These are phyloP conservation scores for Globisporangium cylindrosporum DNA, from an alignment of 352 stramenopile genomes.

Conservation along the genomic window DNA sequence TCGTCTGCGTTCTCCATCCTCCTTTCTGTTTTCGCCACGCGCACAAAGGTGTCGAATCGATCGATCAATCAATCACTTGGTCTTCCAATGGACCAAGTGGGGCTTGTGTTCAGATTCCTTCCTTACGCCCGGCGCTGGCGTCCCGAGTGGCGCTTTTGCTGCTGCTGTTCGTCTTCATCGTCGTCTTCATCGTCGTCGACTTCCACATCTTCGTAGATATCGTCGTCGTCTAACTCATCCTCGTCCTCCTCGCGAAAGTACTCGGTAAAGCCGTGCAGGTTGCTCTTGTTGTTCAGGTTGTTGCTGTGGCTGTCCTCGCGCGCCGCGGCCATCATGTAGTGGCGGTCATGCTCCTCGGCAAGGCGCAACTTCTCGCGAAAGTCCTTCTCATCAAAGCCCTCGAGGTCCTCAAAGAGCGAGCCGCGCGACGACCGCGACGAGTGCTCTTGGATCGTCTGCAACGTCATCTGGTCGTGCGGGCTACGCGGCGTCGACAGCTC, in stretches of 20 bases:
- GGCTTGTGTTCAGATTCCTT: background rate
- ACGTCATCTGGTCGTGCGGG: conserved; percentile 27
- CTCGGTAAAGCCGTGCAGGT: conserved; percentile 5
- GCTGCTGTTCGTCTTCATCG: conserved; percentile 9
- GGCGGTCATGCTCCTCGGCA: conserved; percentile 14
- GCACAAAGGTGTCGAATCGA: background rate
- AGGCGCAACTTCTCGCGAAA: conserved; percentile 16
- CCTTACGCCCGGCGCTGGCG: conserved; percentile 23
- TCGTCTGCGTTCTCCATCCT: background rate
- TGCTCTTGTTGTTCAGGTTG: background rate
- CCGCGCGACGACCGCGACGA: conserved; percentile 20
- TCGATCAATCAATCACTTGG: background rate
- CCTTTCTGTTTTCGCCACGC: background rate
- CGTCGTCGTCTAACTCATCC: conserved; percentile 21
- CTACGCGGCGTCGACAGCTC: conserved; percentile 31
- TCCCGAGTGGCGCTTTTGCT: conserved; percentile 23
- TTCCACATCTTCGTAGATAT: conserved; percentile 3
- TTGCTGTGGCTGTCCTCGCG: background rate
- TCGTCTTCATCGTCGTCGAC: conserved; percentile 14
- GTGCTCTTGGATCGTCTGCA: conserved; percentile 50
- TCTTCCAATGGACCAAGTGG: conserved; percentile 17
- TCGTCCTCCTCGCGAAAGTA: conserved; percentile 27
- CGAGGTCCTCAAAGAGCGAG: conserved; percentile 23
- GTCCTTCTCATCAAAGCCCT: conserved; percentile 18
- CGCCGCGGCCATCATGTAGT: background rate